Conservation (phyloP, 768 basidiomycete species). For the Boletus edulis region DNA sequence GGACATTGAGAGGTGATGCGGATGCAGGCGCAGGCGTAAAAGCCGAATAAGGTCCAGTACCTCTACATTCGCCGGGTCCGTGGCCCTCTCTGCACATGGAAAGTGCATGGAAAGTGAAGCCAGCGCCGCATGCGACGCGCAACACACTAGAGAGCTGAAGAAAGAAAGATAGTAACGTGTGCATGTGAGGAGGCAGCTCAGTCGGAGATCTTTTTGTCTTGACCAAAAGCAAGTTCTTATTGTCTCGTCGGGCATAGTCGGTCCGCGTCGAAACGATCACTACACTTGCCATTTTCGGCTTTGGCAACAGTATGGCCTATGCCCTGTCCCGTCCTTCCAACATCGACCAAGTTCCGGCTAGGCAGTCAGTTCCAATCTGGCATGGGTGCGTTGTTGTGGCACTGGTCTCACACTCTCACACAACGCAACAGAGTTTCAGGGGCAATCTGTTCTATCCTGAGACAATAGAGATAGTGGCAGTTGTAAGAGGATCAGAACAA, state of each 20-base stretch:
- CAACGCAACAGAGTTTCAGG: not conserved
- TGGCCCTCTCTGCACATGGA: not conserved
- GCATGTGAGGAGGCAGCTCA: not conserved
- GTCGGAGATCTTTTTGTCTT: slow-evolving; percentile 15
- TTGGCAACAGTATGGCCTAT: too few species aligned
- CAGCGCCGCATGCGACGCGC: not conserved
- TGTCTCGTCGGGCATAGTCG: slow-evolving; percentile 17
- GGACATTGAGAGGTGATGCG: not conserved
- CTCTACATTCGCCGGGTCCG: not conserved
- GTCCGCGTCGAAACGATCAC: slow-evolving; percentile 19
- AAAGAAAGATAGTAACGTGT: not conserved
- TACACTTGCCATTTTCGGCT: slow-evolving; percentile 21
- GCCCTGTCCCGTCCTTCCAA: too few species aligned
- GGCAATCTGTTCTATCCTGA: not conserved
- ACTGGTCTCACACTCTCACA: not conserved
- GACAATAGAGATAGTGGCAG: slow-evolving; percentile 3
- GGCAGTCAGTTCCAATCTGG: too few species aligned
- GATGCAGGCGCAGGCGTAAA: not conserved
- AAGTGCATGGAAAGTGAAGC: not conserved
- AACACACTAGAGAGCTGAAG: not conserved
- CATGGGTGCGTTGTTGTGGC: not conserved
- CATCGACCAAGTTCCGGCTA: too few species aligned
- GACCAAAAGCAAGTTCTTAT: slow-evolving; percentile 10
- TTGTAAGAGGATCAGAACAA: not conserved
- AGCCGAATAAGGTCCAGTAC: not conserved